Evolutionary conservation across 2,329 filamentous ascomycete species (phyloP).

Genomic region (Hymenoscyphus infarciens): DNA sequence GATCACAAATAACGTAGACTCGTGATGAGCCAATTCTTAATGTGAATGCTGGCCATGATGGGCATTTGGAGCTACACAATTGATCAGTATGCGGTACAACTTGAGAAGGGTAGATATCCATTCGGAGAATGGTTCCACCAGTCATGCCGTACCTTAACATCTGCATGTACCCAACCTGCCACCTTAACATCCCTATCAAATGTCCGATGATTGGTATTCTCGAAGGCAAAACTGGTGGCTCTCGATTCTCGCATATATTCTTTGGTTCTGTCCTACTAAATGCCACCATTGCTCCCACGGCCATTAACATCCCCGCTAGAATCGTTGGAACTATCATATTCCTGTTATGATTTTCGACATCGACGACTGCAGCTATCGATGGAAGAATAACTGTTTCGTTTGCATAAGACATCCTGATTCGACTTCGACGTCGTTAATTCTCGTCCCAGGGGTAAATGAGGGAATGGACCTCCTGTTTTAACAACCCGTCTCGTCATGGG

Average conservation of each 20-base stretch:
- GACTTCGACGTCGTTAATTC: background rate
- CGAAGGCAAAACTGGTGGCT: slow-evolving; percentile 42
- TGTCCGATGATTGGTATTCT: slow-evolving; percentile 45
- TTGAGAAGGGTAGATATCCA: background rate
- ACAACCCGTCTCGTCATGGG: slow-evolving; percentile 17
- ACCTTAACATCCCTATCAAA: slow-evolving; percentile 41
- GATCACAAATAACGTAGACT: slow-evolving; percentile 44
- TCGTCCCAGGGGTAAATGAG: slow-evolving; percentile 15
- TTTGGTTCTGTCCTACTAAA: slow-evolving; percentile 14
- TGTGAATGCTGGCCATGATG: slow-evolving; percentile 39
- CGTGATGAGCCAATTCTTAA: slow-evolving; percentile 43
- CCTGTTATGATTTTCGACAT: slow-evolving; percentile 1
- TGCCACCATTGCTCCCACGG: background rate
- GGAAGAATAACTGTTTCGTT: slow-evolving; percentile 7
- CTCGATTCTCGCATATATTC: slow-evolving; percentile 22
- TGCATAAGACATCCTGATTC: background rate
- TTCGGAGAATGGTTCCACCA: background rate
- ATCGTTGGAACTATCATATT: slow-evolving; percentile 1
- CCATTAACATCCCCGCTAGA: background rate
- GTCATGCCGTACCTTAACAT: slow-evolving; percentile 37
- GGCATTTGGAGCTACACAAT: slow-evolving; percentile 22
- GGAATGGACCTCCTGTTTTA: slow-evolving; percentile 15
- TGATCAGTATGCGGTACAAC: background rate
- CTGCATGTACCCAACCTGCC: slow-evolving; percentile 38
- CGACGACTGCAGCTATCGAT: slow-evolving; percentile 4